Base-by-base conservation (phyloP, 1,139 yeast genomes). In the Blastobotrys buckinghamii region DNA sequence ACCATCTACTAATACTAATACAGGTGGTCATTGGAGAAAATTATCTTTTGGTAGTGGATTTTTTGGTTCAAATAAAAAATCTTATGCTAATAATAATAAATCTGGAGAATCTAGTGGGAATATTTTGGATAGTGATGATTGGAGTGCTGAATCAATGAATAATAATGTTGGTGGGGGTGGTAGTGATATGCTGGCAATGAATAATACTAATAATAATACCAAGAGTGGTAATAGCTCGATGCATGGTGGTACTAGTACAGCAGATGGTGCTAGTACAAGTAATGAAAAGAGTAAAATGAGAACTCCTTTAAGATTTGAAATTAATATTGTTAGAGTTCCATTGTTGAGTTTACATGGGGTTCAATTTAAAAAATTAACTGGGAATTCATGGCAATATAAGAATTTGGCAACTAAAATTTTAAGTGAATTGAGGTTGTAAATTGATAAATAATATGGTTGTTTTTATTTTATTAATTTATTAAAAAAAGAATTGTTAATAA, bases 301-400 rank as follows among this genome's bases (percentile, higher is more conserved):
- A 12, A 63, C 78, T 22, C 94, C 95, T 24, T 74, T 92, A 61
- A 83, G 84, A 60, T 92, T 92, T 67, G 97, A 92, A 64, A 86
- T 92, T 54, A 90, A 86, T 66, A 82, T 92, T 56, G 97, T 90
- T 43, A 88, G 88, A 65, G 95, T 92, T 48, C 96, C 97, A 41
- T 74, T 92, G 56, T 85, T 90, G 51, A 89, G 95, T 12, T 74
- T 92, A 54, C 89, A 86, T 57, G 98, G 97, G 66, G 92, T 92
- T 47, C 97, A 90, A 66, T 89, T 92, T 71, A 92, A 90, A 73
- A 90, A 90, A 66, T 76, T 90, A 40, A 77, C 86, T 52, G 98
- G 98, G 59, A 89, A 92, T 66, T 87, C 97, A 2, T 90, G 97
- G 97, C 80, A 85, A 69, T 90, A 90, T 69, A 90, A 90, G 71